Percentiles rank a stretch among this genome's conserved stretches.
Conservation (phyloP, 257 asterid genomes). For the Ocimum tenuiflorum region DNA sequence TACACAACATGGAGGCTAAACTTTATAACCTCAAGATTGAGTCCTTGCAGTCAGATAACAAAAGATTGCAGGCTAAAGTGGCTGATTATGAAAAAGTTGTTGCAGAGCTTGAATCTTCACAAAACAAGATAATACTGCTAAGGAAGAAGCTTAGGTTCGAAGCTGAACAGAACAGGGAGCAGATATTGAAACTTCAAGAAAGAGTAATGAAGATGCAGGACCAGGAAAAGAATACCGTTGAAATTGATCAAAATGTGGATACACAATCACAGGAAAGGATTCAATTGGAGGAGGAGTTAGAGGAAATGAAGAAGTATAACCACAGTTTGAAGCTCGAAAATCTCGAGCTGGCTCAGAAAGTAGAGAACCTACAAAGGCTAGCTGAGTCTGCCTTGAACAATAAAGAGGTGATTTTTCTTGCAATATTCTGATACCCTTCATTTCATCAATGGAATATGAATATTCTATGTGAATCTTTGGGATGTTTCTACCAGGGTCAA, state of each 20-base stretch:
- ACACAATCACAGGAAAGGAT: constrained; percentile 26
- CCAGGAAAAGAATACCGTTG: constrained; percentile 34
- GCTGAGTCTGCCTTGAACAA: constrained; percentile 48
- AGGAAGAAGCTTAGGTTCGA: constrained; percentile 58
- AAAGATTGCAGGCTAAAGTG: constrained; percentile 51
- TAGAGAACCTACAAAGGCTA: constrained; percentile 45
- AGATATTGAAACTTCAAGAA: constrained; percentile 58
- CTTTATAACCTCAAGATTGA: constrained; percentile 60
- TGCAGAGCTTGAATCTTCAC: constrained; percentile 67
- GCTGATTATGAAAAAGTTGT: constrained; percentile 54
- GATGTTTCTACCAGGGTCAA: constrained; percentile 35
- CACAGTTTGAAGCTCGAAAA: constrained; percentile 47
- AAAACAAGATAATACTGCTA: constrained; percentile 52
- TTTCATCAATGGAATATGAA: neutral
- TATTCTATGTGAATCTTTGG: neutral
- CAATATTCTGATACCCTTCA: neutral
- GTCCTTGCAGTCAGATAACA: constrained; percentile 61
- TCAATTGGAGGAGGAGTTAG: constrained; percentile 48
- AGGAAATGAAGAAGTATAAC: constrained; percentile 47
- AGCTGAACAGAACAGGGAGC: constrained; percentile 60
- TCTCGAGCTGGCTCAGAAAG: constrained; percentile 45
- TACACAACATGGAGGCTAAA: constrained; percentile 62
- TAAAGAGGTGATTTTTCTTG: constrained; percentile 42
- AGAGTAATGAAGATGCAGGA: constrained; percentile 65
- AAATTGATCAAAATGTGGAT: constrained; percentile 25